A percentile compares a stretch with the other conserved stretches of the same genome.
phyloP scores from a whole-genome alignment of 2,329 filamentous ascomycete species.

The Rutstroemia sp. region DNA sequence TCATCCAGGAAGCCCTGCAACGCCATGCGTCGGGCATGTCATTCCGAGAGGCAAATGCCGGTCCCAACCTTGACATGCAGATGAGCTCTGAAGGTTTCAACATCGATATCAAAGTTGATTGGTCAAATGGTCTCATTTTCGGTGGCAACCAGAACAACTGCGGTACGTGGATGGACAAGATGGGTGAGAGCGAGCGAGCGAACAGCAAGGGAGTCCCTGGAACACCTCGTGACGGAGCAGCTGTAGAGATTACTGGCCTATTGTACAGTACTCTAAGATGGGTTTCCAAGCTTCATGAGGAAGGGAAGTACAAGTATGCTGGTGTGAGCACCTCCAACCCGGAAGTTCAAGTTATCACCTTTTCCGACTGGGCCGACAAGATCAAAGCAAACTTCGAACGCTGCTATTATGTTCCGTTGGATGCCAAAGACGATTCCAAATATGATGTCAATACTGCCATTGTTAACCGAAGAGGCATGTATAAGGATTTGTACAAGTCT shows the following conservation, averaged over 20 bases:
- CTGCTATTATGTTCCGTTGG: conserved; percentile 77
- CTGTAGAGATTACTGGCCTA: conserved; percentile 89
- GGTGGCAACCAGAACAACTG: conserved; percentile 93
- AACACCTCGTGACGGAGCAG: conserved; percentile 92
- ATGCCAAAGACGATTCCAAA: conserved; percentile 59
- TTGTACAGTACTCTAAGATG: conserved; percentile 84
- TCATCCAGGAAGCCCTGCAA: conserved; percentile 90
- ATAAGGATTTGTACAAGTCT: conserved; percentile 93
- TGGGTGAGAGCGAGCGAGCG: conserved; percentile 93
- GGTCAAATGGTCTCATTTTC: conserved; percentile 84
- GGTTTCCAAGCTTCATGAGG: conserved; percentile 59
- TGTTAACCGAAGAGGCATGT: conserved; percentile 88
- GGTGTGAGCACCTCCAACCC: conserved; percentile 60
- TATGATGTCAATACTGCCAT: conserved; percentile 76
- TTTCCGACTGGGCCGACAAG: conserved; percentile 69
- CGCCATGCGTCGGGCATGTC: conserved; percentile 85
- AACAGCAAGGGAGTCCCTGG: conserved; percentile 89
- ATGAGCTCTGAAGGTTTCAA: conserved; percentile 93
- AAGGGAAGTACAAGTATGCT: conserved; percentile 64
- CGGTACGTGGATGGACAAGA: conserved; percentile 99
- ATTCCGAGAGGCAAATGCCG: conserved; percentile 92
- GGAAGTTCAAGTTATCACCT: conserved; percentile 51
- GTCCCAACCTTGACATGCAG: conserved; percentile 78
- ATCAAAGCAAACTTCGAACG: conserved; percentile 85
- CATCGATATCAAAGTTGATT: conserved; percentile 84